Evolutionary conservation across 2,329 filamentous ascomycete genomes (phyloP).

Genomic region (Chrysosporium queenslandicum): DNA sequence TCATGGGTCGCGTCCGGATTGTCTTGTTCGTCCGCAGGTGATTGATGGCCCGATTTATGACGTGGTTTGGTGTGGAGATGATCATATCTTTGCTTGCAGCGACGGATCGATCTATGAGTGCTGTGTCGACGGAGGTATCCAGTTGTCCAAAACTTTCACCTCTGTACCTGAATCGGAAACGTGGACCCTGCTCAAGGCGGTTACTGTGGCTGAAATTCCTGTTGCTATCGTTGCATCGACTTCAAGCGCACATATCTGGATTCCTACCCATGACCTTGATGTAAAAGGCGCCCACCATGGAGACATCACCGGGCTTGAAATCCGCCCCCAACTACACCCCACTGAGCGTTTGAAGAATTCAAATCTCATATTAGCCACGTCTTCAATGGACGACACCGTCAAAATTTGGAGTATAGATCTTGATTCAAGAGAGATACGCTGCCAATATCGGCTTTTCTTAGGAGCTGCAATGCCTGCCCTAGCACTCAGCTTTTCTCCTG

Average conservation of each 20-base stretch:
- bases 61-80: conserved; percentile 33
- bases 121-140: conserved; percentile 31
- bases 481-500: conserved; percentile 37
- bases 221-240: conserved; percentile 32
- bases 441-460: conserved; percentile 31
- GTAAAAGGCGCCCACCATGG: conserved; percentile 34
- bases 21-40: conserved; percentile 29
- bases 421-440: conserved; percentile 28
- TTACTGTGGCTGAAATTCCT: conserved; percentile 22
- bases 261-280: conserved; percentile 37
- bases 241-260: conserved; percentile 33
- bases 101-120: conserved; percentile 34
- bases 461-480: conserved; percentile 32
- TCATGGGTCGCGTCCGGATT: conserved; percentile 29
- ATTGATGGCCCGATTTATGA: conserved; percentile 35
- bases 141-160: conserved; percentile 28
- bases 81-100: conserved; percentile 33
- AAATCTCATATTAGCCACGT: conserved; percentile 35
- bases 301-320: conserved; percentile 37
- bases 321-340: conserved; percentile 28
- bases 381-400: conserved; percentile 38
- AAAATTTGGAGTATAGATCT: conserved; percentile 38
- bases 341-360: conserved; percentile 20
- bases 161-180: conserved; percentile 25
- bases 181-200: conserved; percentile 36